Evolutionary conservation across 768 basidiomycete species (phyloP).

Genomic region (Fibroporia radiculosa): DNA sequence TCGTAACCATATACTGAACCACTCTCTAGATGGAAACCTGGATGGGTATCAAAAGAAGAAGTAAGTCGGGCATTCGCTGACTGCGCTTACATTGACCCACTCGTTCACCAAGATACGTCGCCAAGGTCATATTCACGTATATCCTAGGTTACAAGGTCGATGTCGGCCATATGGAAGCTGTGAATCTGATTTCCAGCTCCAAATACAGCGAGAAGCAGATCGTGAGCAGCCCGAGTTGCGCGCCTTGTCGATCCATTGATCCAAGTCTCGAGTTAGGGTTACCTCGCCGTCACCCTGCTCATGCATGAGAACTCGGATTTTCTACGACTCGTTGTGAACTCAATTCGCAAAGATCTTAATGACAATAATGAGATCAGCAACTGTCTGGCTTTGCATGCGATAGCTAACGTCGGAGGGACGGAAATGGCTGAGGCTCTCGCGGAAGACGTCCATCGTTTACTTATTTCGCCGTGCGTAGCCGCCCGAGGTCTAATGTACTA

Average conservation of each 20-base stretch:
- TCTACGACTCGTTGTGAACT: constrained; percentile 93
- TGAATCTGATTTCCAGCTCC: constrained; percentile 89
- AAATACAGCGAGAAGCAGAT: constrained; percentile 99
- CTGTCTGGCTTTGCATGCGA: constrained; percentile 94
- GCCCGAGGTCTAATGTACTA: background rate
- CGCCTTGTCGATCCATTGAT: background rate
- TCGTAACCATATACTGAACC: background rate
- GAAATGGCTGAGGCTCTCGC: constrained; percentile 97
- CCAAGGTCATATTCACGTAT: constrained; percentile 98
- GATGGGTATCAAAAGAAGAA: constrained; percentile 93
- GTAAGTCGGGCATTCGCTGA: constrained; percentile 31
- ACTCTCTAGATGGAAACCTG: constrained; percentile 61
- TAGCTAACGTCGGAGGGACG: constrained; percentile 94
- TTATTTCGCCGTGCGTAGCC: constrained; percentile 77
- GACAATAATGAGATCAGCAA: constrained; percentile 93
- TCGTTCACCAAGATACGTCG: constrained; percentile 69
- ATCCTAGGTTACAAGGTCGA: constrained; percentile 99
- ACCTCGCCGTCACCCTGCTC: constrained; percentile 90
- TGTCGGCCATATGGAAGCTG: constrained; percentile 98
- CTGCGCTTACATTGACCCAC: background rate
- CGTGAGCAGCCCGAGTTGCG: constrained; percentile 38
- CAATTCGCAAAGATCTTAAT: constrained; percentile 94
- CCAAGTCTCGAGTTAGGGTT: constrained; percentile 54
- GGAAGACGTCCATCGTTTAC: constrained; percentile 87
- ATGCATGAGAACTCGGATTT: constrained; percentile 99